Evolutionary conservation across 768 basidiomycete species (phyloP), one percentile per base, ranked within the genome.

Genomic region (Pisolithus orientalis): DNA sequence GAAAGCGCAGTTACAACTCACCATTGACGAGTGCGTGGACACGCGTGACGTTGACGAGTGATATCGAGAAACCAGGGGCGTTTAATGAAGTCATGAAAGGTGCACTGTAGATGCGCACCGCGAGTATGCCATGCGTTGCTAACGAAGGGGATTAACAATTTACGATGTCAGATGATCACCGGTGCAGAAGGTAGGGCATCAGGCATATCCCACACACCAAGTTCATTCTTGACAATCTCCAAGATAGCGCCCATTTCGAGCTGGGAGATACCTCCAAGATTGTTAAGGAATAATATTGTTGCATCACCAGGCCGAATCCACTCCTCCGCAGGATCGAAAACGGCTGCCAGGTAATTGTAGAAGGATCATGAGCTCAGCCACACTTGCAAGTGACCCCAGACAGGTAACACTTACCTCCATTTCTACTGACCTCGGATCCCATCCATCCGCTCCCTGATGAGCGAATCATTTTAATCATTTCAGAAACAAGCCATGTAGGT

Each of bases 21-120:
- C 54, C 43, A 31, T 59, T 59, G 16, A 55, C 38, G 28, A 53
- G 59, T 31, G 32, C 53, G 17, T 62, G 40, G 24, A 51, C 46
- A 34, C 61, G 63, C n/a, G 75, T 70, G 25, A 75, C 56, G 56
- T 82, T 80, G 11, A 80, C 67, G 4, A 80, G 60, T 14, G 78
- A 78, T 39, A 80, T 63, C 2, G 78, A 80, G 59, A 82, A 76
- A 25, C 80, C 80, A 1, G 81, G 80, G n/a, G 78, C 78, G 59
- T 82, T 81, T 53, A 82, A 72, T 7, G 78, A 80, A 2, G 80
- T 80, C 79, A 82, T 81, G 62, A 75, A 83, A 2, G 75, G 63
- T 4, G 77, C 75, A 6, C 67, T 63, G 59, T 78, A 79, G 9
- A 79, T 68, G 16, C 79, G 65, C 14, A 61, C 54, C 0, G 75